Base-by-base conservation (phyloP, 2,329 filamentous ascomycete genomes). In the Aspergillus texensis region DNA sequence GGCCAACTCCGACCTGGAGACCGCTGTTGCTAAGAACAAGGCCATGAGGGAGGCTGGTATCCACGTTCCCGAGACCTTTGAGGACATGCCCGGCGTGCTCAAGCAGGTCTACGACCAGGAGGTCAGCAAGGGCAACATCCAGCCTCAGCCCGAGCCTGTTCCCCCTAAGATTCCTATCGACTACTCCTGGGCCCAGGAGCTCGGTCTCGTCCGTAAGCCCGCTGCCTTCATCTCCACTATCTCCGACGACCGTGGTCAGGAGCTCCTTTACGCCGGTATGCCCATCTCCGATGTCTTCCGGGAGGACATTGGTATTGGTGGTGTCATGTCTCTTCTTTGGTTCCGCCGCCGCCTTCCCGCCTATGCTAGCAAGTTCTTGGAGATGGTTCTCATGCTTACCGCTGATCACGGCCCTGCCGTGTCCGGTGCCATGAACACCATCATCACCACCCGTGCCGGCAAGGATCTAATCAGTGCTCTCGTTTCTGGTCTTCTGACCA, bases 361-460 rank as follows among this genome's bases (percentile, higher is more conserved):
- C 77, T 98, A 97, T 80, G 95, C 95, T 77, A 96, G 93, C 87
- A 96, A 96, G 85, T 99, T 99, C 88, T 85, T 99, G 73, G 95
- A 99, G 87, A 99, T 99, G 95, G 95, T 99, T 71, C 94, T 99
- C 81, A 99, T 99, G 95, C 89, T 99, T 78, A 99, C 95, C 78
- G 95, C 95, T 74, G 95, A 99, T 79, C 95, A 99, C 89, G 95
- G 95, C 83, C 95, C 95, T 60, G 95, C 95, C 74, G 95, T 99
- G 74, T 99, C 95, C 74, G 95, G 95, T 88, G 95, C 95, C 81
- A 99, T 99, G 95, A 99, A 99, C 90, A 99, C 95, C 80, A 99
- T 99, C 81, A 98, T 99, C 80, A 99, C 95, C 68, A 99, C 95
- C 65, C 92, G 95, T 91, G 95, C 95, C 68, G 95, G 95, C 81